Percentiles rank a stretch among this genome's conserved stretches.
phyloP scores from a whole-genome alignment of 148 eudicot genomes.

The Selenicereus undatus region DNA sequence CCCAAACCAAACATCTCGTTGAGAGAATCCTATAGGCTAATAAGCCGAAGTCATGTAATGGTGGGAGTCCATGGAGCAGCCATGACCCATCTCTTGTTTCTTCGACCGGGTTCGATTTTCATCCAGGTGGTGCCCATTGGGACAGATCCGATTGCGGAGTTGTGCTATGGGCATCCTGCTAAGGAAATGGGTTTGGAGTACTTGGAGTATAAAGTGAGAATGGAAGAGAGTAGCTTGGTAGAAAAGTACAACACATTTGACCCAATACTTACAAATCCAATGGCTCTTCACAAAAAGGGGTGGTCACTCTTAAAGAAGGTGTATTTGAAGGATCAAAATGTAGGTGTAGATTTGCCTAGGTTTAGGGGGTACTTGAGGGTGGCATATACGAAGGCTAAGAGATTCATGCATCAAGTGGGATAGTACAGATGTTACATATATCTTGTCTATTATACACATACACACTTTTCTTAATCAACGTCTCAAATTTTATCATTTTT shows the following conservation, averaged over 20 bases:
- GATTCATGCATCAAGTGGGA: conserved; percentile 34
- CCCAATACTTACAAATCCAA: conserved; percentile 27
- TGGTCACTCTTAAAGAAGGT: conserved; percentile 35
- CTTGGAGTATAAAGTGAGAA: conserved; percentile 30
- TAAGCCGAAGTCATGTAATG: conserved; percentile 33
- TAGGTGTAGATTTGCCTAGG: conserved; percentile 36
- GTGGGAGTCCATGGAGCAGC: conserved; percentile 33
- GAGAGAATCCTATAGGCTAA: conserved; percentile 24
- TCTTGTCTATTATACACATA: no score
- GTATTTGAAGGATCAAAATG: conserved; percentile 56
- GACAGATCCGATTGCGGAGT: conserved; percentile 29
- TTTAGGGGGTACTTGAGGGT: conserved; percentile 36
- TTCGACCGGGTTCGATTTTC: conserved; percentile 22
- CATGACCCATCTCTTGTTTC: conserved; percentile 25
- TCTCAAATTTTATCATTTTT: no score
- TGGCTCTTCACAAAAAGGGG: conserved; percentile 11
- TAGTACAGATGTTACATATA: not conserved
- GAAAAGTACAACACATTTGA: conserved; percentile 28
- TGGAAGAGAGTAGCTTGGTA: conserved; percentile 42
- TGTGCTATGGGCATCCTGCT: conserved; percentile 40
- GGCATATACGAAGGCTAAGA: conserved; percentile 48
- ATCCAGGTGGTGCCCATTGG: conserved; percentile 47
- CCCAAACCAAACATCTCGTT: conserved; percentile 22
- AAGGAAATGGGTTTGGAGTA: conserved; percentile 44
- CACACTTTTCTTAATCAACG: no score